phyloP scores from a whole-genome alignment of 441 rosid species.

The Kokia cookei region DNA sequence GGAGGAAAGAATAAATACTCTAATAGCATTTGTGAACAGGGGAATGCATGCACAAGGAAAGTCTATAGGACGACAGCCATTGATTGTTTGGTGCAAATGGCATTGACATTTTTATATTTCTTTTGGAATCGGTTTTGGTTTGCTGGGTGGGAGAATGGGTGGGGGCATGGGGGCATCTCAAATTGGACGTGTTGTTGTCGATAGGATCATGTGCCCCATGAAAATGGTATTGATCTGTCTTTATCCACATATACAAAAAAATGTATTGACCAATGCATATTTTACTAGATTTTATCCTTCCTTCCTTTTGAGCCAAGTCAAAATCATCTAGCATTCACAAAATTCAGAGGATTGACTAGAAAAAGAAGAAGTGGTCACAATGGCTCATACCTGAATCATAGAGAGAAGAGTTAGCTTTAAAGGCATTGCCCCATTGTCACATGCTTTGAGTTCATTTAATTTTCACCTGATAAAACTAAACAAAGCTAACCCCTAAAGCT shows the following conservation, averaged over 20 bases:
- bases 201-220: slow-evolving; percentile 7
- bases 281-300: neutral
- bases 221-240: neutral
- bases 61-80: neutral
- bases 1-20: neutral
- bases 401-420: neutral
- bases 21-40: neutral
- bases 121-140: neutral
- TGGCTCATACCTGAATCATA: neutral
- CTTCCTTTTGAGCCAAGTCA: neutral
- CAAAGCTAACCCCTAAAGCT: neutral
- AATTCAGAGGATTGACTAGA: neutral
- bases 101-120: neutral
- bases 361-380: neutral
- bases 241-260: neutral
- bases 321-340: neutral
- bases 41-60: neutral
- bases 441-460: neutral
- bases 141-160: neutral
- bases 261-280: neutral
- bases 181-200: neutral
- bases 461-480: neutral
- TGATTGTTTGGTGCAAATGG: neutral
- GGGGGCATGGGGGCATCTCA: slow-evolving; percentile 1
- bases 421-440: neutral